These are phyloP conservation scores for Monilinia aucupariae DNA, from an alignment of 2,329 filamentous ascomycete genomes.

Conservation along the genomic window DNA sequence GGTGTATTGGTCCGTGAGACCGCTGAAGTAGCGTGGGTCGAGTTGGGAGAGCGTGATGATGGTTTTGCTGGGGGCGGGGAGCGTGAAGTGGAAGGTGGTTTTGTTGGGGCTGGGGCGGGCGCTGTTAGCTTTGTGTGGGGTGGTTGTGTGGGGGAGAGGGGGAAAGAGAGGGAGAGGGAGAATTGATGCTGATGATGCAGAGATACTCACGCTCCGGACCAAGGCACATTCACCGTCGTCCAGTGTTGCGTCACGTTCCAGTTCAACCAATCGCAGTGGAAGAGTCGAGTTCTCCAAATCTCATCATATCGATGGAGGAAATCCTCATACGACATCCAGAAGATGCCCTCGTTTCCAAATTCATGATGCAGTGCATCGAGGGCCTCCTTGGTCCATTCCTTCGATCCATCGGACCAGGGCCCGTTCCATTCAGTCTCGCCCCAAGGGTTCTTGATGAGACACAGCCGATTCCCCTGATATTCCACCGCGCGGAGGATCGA, in stretches of 20 bases:
- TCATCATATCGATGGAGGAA: slow-evolving; percentile 53
- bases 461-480: slow-evolving; percentile 46
- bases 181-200: background rate
- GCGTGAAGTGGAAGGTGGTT: slow-evolving; percentile 51
- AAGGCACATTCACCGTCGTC: slow-evolving; percentile 55
- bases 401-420: slow-evolving; percentile 40
- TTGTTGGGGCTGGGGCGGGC: slow-evolving; percentile 51
- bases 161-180: too few species aligned
- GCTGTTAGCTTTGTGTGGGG: background rate
- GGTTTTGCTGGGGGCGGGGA: slow-evolving; percentile 48
- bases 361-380: slow-evolving; percentile 50
- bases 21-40: slow-evolving; percentile 54
- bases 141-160: too few species aligned
- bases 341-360: slow-evolving; percentile 56
- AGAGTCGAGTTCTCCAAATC: slow-evolving; percentile 55
- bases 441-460: slow-evolving; percentile 51
- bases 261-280: slow-evolving; percentile 41
- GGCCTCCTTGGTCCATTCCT: slow-evolving; percentile 54
- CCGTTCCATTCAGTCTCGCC: slow-evolving; percentile 56
- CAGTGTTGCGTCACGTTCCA: slow-evolving; percentile 55
- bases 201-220: slow-evolving; percentile 41
- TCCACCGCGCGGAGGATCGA: slow-evolving; percentile 50
- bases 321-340: slow-evolving; percentile 58
- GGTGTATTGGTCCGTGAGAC: slow-evolving; percentile 51
- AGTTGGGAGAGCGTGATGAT: slow-evolving; percentile 52